Evolutionary conservation across 768 basidiomycete species (phyloP), one percentile per base, ranked within the genome.

Genomic region (Serendipita sp.): DNA sequence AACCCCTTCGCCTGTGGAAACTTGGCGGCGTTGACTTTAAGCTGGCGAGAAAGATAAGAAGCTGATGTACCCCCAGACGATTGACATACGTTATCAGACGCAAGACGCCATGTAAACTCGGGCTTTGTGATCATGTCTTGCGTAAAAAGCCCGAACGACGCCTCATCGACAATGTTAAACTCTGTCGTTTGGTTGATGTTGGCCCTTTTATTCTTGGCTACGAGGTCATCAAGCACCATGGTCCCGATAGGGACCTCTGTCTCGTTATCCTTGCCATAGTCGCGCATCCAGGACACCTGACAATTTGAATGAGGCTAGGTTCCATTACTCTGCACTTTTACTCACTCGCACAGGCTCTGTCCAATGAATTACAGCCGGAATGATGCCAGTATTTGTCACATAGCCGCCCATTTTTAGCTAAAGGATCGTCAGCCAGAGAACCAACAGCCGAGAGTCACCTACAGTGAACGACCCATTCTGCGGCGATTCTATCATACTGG

Each of bases 21-120:
- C 5, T 56, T 24, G 38, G 24, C 35, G 53, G 37, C 54, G 58
- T 56, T 62, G 34, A 56, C 35, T 30, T 38, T n/a, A 53, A 28
- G 28, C 41, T 41, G 13, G 10, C 30, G 24, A 5, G 24, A 63
- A 15, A 35, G 16, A 16, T 7, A n/a, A 35, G 3, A n/a, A 64
- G 45, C 45, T 4, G 63, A 34, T 3, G 86, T 86, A 69, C 88
- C 86, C 67, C 83, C 84, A 81, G 10, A 86, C 85, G 4, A 76
- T 75, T 45, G 88, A 76, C 41, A 13, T 41, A 41, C 41, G 67
- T 79, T 78, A n/a, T 78, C 71, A 65, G 80, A 85, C 16, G 74
- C 70, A 46, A 89, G 73, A 64, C 78, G 76, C 86, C 87, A 89
- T 0, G 82, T 86, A 69, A 89, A 88, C 65, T 78, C 82, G 53